Percentiles rank a stretch among this genome's conserved stretches.
These are phyloP conservation scores for Zizania latifolia DNA, from an alignment of 176 grass and related monocot genomes.

Conservation along the genomic window DNA sequence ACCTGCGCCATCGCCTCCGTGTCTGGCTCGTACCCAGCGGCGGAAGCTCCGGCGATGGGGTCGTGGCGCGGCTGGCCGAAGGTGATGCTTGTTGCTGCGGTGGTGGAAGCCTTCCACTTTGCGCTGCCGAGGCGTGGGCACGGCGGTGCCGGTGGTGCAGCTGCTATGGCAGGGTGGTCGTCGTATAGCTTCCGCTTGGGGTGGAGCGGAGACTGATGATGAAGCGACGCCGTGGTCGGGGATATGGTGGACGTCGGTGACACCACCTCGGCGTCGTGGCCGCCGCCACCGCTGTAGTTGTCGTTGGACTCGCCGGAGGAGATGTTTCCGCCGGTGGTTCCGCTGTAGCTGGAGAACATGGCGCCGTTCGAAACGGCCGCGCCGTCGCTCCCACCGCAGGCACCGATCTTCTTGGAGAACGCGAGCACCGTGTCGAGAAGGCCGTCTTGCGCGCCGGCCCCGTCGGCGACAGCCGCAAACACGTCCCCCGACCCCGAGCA, in stretches of 20 bases:
- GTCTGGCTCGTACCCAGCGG: slow-evolving; percentile 53
- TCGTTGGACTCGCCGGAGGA: slow-evolving; percentile 76
- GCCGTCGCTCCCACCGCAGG: neutral
- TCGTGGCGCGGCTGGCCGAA: slow-evolving; percentile 13
- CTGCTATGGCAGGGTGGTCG: neutral
- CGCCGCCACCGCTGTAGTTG: slow-evolving; percentile 25
- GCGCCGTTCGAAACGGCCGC: slow-evolving; percentile 23
- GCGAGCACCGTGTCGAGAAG: slow-evolving; percentile 39
- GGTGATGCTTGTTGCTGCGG: slow-evolving; percentile 30
- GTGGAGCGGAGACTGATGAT: neutral
- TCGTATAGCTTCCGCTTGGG: slow-evolving; percentile 37
- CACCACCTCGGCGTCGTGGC: slow-evolving; percentile 46
- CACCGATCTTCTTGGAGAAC: slow-evolving; percentile 29
- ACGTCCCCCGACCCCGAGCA: slow-evolving; percentile 23
- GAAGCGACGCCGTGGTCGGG: neutral
- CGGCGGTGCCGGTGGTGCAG: neutral
- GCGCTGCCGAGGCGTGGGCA: neutral
- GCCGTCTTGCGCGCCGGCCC: neutral
- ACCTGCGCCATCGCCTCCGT: slow-evolving; percentile 78
- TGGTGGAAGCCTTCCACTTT: slow-evolving; percentile 2
- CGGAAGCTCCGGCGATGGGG: neutral
- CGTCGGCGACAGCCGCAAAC: slow-evolving; percentile 13
- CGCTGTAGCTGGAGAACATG: slow-evolving; percentile 47
- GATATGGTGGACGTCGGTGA: slow-evolving; percentile 64
- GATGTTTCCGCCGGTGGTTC: slow-evolving; percentile 52